Evolutionary conservation across 2,329 filamentous ascomycete species (phyloP).

Genomic region (Paramyrothecium sp.): DNA sequence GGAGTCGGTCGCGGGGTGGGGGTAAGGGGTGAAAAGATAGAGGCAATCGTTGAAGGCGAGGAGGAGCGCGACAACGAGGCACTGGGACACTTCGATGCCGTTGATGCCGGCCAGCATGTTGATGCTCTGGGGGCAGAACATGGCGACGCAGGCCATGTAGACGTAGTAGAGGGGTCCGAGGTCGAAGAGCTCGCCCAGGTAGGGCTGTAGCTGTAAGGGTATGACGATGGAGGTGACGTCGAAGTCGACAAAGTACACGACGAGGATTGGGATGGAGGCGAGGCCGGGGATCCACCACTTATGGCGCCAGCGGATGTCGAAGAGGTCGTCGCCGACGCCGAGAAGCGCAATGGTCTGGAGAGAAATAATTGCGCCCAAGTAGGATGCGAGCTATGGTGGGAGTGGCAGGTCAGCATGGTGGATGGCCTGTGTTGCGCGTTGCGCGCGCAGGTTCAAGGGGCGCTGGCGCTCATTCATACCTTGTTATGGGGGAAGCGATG

Average conservation of each 20-base stretch:
- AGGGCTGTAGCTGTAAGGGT: slow-evolving; percentile 78
- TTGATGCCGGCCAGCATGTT: slow-evolving; percentile 99
- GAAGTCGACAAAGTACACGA: slow-evolving; percentile 98
- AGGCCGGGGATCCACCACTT: slow-evolving; percentile 98
- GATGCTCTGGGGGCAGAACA: slow-evolving; percentile 98
- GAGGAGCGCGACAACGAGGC: slow-evolving; percentile 81
- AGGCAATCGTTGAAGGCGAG: slow-evolving; percentile 84
- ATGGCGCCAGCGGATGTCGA: slow-evolving; percentile 98
- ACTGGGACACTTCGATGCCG: slow-evolving; percentile 94
- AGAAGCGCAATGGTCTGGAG: slow-evolving; percentile 88
- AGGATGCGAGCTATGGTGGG: slow-evolving; percentile 74
- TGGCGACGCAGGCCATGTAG: slow-evolving; percentile 95
- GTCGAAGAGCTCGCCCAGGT: slow-evolving; percentile 82
- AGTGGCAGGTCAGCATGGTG: neutral
- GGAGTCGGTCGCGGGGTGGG: slow-evolving; percentile 91
- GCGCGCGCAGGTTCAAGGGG: too few relatives aligned
- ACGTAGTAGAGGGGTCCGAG: slow-evolving; percentile 83
- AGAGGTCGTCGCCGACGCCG: slow-evolving; percentile 91
- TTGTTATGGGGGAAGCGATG: slow-evolving; percentile 95
- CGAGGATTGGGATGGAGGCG: slow-evolving; percentile 87
- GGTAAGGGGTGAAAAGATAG: slow-evolving; percentile 80
- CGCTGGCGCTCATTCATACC: slow-evolving; percentile 44
- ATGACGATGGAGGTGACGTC: slow-evolving; percentile 95
- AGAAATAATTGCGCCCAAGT: slow-evolving; percentile 89
- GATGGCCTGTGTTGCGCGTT: too few relatives aligned